Base-by-base conservation (phyloP, 2,329 filamentous ascomycete genomes). In the Alternaria sp. region DNA sequence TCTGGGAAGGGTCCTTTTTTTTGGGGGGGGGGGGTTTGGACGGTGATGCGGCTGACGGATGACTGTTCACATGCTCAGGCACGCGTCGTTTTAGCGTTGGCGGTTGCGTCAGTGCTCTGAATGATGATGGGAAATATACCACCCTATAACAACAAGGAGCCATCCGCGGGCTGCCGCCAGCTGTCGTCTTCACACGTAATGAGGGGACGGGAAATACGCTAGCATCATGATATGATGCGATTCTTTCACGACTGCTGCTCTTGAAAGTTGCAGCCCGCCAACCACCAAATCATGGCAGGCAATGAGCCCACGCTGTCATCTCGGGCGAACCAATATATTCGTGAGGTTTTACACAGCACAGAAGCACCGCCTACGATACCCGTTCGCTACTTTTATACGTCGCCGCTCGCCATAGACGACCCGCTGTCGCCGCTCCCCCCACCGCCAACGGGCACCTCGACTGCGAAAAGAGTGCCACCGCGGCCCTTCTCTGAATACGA, bases 351-450 rank as follows among this genome's bases (percentile, higher is more conserved):
- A 26, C 80, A 81, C 52, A 67, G 68, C 6, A 48, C 64, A 21
- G 75, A 79, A 53, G 65, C 72, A 2, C 74, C 77, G 29, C 67
- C 77, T 21, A 51, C 72, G 4, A 73, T 79, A 29, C 55, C 69
- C 46, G 72, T 75, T 33, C 78, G 77, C 48, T 97, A 92, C 80
- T 97, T 97, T 78, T 97, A 96, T 77, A 85, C 88, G 13, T 95
- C 92, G 10, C 82, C 88, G 11, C 85, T 94, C 49, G 89, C 92
- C 29, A 93, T 97, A 72, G 93, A 97, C 71, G 93, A 97, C 71
- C 92, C 92, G 24, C 83, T 96, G n/a, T 92, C 90, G 9, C 85
- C 89, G 76, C 83, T 79, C 72, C 86, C 76, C 74, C 85, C 72
- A 69, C 84, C 75, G 62, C 82, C 74, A 79, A 88, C 78, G 23